Evolutionary conservation across 1,284 basidiomycete genomes (phyloP).

Genomic region (Megacollybia platyphylla): DNA sequence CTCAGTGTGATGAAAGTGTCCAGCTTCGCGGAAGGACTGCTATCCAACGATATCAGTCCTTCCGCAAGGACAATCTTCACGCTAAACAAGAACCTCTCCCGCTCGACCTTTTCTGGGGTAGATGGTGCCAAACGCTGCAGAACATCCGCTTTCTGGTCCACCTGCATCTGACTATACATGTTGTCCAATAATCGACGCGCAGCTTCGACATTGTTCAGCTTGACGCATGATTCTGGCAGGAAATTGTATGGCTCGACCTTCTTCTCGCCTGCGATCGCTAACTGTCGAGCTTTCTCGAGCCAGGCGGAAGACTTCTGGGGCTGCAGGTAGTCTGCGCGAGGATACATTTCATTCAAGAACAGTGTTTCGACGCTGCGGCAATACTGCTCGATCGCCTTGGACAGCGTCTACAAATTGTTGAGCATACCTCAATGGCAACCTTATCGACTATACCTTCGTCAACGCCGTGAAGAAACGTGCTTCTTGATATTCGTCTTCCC

Average conservation of each 20-base stretch:
- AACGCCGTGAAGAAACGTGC: constrained; percentile 84
- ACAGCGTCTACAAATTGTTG: constrained; percentile 60
- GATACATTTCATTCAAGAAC: constrained; percentile 93
- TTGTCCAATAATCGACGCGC: constrained; percentile 85
- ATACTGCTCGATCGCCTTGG: constrained; percentile 88
- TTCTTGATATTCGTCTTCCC: constrained; percentile 85
- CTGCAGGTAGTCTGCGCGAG: constrained; percentile 67
- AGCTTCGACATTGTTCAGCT: constrained; percentile 94
- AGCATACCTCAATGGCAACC: neutral
- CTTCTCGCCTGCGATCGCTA: constrained; percentile 73
- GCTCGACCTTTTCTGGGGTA: constrained; percentile 54
- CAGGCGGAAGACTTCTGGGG: constrained; percentile 85
- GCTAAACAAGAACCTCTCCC: constrained; percentile 75
- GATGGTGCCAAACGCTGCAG: constrained; percentile 49
- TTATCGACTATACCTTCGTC: constrained; percentile 46
- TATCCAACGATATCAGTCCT: constrained; percentile 63
- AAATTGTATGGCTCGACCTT: constrained; percentile 93
- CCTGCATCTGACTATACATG: constrained; percentile 87
- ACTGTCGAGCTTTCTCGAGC: constrained; percentile 86
- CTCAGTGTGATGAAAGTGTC: constrained; percentile 94
- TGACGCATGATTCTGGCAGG: constrained; percentile 87
- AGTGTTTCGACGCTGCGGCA: constrained; percentile 79
- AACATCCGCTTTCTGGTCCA: constrained; percentile 74
- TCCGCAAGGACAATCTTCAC: constrained; percentile 91
- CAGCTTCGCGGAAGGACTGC: constrained; percentile 54